Evolutionary conservation across 768 basidiomycete genomes (phyloP).

Genomic region (Cyclocybe aegerita): DNA sequence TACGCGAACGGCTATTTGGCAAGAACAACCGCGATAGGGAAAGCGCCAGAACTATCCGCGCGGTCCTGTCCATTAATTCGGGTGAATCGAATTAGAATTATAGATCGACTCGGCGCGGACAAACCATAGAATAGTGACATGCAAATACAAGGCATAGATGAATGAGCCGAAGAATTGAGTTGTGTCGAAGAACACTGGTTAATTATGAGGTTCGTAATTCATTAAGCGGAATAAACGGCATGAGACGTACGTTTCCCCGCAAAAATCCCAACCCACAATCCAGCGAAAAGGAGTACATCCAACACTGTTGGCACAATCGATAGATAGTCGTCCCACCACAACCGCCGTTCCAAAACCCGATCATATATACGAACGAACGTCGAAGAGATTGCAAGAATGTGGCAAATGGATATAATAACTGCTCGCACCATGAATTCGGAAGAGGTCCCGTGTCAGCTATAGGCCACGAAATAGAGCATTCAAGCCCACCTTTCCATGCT

Average conservation of each 20-base stretch:
- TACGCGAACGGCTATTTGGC: background rate
- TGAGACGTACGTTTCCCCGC: background rate
- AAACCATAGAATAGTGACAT: background rate
- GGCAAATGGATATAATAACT: background rate
- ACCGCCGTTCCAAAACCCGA: background rate
- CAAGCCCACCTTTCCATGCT: background rate
- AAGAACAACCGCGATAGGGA: background rate
- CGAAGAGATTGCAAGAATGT: background rate
- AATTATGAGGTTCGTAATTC: background rate
- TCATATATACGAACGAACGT: background rate
- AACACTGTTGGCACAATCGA: background rate
- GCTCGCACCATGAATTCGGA: background rate
- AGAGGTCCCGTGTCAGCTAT: background rate
- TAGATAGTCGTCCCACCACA: slow-evolving; percentile 5
- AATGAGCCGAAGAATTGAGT: too few relatives aligned
- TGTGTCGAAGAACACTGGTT: background rate
- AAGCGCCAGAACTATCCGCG: background rate
- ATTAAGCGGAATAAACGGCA: background rate
- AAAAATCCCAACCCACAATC: background rate
- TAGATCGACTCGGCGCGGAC: background rate
- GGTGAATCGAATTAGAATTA: too few relatives aligned
- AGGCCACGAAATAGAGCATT: background rate
- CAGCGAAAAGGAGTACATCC: background rate
- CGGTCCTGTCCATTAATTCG: background rate
- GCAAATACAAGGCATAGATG: background rate